These are phyloP conservation scores for Sarcocystis neurona DNA, from an alignment of 169 alveolate genomes.

Conservation along the genomic window DNA sequence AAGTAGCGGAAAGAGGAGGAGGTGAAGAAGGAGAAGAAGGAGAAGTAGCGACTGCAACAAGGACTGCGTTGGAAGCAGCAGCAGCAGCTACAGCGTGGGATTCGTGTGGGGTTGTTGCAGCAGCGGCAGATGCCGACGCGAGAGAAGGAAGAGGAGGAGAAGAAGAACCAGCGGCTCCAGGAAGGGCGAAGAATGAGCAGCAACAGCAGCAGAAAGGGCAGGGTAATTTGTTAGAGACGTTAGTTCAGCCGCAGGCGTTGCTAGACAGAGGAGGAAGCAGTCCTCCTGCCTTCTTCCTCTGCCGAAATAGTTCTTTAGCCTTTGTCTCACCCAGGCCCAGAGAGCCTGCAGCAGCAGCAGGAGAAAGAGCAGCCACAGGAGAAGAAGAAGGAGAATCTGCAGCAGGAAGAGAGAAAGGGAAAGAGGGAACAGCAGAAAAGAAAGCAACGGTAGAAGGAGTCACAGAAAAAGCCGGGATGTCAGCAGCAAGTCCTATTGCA, in stretches of 20 bases:
- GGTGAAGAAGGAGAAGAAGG: not conserved
- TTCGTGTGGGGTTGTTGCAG: not conserved
- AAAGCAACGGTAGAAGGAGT: not conserved
- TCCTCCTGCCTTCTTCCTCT: not conserved
- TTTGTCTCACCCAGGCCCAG: too few relatives aligned
- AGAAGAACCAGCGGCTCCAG: not conserved
- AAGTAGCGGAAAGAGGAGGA: not conserved
- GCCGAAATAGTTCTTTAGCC: not conserved
- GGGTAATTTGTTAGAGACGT: not conserved
- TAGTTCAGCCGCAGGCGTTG: not conserved
- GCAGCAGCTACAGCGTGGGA: not conserved
- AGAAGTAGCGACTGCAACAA: not conserved
- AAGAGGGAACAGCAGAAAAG: not conserved
- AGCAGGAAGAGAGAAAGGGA: not conserved
- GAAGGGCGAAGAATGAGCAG: not conserved
- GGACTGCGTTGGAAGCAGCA: not conserved
- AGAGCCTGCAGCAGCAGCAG: too few relatives aligned
- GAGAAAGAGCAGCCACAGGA: too few relatives aligned
- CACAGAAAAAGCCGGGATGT: not conserved
- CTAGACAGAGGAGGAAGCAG: not conserved
- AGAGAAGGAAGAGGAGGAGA: too few relatives aligned
- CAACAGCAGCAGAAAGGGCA: not conserved
- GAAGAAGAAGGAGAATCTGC: too few relatives aligned
- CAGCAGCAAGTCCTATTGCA: constrained; percentile 24
- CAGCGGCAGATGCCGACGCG: too few relatives aligned